Base-by-base conservation (phyloP, 2,329 filamentous ascomycete species). In the Colletotrichum aenigma region DNA sequence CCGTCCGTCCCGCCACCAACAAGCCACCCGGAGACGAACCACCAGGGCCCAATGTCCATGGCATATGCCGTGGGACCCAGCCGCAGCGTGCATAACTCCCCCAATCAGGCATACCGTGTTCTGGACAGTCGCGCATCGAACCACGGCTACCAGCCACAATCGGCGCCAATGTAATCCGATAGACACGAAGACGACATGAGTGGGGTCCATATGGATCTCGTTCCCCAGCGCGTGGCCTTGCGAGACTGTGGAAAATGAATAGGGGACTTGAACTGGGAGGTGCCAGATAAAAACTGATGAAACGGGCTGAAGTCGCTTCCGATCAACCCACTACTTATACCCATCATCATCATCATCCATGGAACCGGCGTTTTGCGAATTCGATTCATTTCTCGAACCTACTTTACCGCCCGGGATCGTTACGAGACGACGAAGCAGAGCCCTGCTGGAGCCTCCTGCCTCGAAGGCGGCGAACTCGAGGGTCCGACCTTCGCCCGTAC, bases 361-460 rank as follows among this genome's bases (percentile, higher is more conserved):
- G 67, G 68, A 73, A 52, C 38, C 62, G 73, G 73, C 73, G 73
- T 75, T 75, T 66, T 72, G 73, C 70, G 64, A 73, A 68, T 73
- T 68, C 58, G 58, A 68, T 73, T 73, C 56, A 68, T 62, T 72
- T 73, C 70, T 73, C 70, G 73, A 68, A 73, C 64, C 64, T 68
- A 73, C 56, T 73, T 68, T 4, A 55, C 34, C 34, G 28, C 32
- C 13, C 21, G 62, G 16, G 30, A 64, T 30, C 24, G 12, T 55
- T 55, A 34, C 32, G 34, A 43, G n/a, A 61, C 48, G 52, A 43
- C 58, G 38, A 18, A 52, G 38, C 24, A 43, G 62, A 48, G 34
- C 70, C 21, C 43, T 60, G 55, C 30, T 24, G 24, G 52, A 38
- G 32, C 62, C 15, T 43, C 15, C 8, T 34, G 21, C 48, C 62